These are phyloP conservation scores for Globisporangium nagaii DNA, from an alignment of 352 stramenopile genomes.

Conservation along the genomic window DNA sequence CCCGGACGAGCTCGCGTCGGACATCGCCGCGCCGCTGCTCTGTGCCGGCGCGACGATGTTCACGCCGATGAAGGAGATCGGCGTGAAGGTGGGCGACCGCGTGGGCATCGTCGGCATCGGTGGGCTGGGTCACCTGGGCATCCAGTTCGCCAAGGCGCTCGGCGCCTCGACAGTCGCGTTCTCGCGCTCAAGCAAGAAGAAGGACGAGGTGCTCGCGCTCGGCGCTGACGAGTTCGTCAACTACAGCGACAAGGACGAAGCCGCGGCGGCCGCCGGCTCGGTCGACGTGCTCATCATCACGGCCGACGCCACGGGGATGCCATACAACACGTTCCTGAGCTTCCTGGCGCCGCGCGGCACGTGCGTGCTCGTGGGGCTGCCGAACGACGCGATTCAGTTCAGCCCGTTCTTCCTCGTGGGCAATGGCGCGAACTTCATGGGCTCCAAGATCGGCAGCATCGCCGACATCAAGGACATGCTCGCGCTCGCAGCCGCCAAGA, in stretches of 20 bases:
- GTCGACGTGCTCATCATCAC: slow-evolving; percentile 72
- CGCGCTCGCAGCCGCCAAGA: slow-evolving; percentile 72
- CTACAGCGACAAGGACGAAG: slow-evolving; percentile 28
- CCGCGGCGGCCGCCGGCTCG: slow-evolving; percentile 9
- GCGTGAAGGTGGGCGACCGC: slow-evolving; percentile 34
- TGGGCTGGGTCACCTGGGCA: slow-evolving; percentile 76
- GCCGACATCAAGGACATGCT: slow-evolving; percentile 75
- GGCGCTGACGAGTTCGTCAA: slow-evolving; percentile 63
- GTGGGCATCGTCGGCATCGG: slow-evolving; percentile 81
- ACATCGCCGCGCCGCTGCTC: slow-evolving; percentile 56
- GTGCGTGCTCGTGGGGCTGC: slow-evolving; percentile 51
- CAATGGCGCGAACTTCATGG: slow-evolving; percentile 36
- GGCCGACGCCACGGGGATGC: slow-evolving; percentile 40
- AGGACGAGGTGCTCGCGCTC: slow-evolving; percentile 36
- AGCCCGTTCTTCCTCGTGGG: slow-evolving; percentile 34
- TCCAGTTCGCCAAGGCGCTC: slow-evolving; percentile 51
- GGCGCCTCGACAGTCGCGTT: slow-evolving; percentile 49
- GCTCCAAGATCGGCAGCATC: slow-evolving; percentile 55
- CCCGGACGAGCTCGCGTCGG: slow-evolving; percentile 59
- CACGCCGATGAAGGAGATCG: slow-evolving; percentile 54
- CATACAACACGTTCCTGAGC: slow-evolving; percentile 35
- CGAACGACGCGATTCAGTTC: slow-evolving; percentile 51
- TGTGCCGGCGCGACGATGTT: slow-evolving; percentile 83
- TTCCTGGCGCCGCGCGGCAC: slow-evolving; percentile 43
- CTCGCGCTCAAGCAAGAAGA: slow-evolving; percentile 55